Base-by-base conservation (phyloP, 169 alveolate species). In the Amoebophrya sp. region DNA sequence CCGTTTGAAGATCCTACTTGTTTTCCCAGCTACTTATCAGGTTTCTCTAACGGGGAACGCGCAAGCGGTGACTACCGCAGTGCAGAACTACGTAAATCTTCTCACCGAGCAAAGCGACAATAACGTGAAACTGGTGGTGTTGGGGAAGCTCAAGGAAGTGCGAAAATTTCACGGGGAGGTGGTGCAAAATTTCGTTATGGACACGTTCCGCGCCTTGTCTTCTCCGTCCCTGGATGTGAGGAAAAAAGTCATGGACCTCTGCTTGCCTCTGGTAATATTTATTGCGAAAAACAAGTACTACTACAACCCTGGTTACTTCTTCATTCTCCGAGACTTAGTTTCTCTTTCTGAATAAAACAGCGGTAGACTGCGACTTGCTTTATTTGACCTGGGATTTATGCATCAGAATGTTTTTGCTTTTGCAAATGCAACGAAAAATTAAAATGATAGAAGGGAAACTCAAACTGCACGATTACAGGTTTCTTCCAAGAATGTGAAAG, bases 71-170 rank as follows among this genome's bases (percentile, higher is more conserved):
- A 39, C 39, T n/a, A 83, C 94, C 0, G 98, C 98, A 38, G 94
- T 95, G 23, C 94, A 95, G 92, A 95, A 95, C 23, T 95, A 96
- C 91, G 93, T 96, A 18, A 95, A 94, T 53, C 93, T 97, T 89
- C 93, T 97, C 77, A 92, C 94, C 47, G 96, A 95, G 39, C 96
- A 97, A 90, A 94, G 96, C 83, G 98, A 97, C 93, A 96, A 96
- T 93, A 97, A 97, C 94, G 96, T 96, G 35, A 95, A 95, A 93
- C 94, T 95, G 54, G 96, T 97, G 55, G 96, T 97, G 35, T 94
- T 97, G 18, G 96, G 94, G 83, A 95, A 95, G 91, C 91, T 97
- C 29, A 77, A 47, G 55, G 90, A 77, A 3, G 92, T 90, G 1
- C 89, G 35, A 1, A 90, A 38, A 55, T 3, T 0, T 1, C 92